Base-by-base conservation (phyloP, 805 yeast genomes). In the Saturnispora kantuleensis region DNA sequence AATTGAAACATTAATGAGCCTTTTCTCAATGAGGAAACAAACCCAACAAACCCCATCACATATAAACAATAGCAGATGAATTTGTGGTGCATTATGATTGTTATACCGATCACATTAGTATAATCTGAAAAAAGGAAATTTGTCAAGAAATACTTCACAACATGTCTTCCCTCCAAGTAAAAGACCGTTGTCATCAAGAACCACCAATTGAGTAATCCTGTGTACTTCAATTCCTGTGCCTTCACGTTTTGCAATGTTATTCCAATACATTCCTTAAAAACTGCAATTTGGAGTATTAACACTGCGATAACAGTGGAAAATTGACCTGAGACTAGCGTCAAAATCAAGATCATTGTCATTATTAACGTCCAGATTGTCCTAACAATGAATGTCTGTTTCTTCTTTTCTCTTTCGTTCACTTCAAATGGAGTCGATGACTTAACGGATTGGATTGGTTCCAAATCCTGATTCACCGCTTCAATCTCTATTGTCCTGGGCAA, bases 281-380 rank as follows among this genome's bases (percentile, higher is more conserved):
- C 86, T 45, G 88, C 73, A 29, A 84, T 70, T 64, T 93, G 96
- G 47, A 87, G 74, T 7, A 79, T 56, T 35, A 84, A 67, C 40
- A 90, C 87, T 47, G 85, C 68, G 5, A 75, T 61, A 47, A 89
- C 84, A 43, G 88, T 75, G 70, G 88, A 79, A 44, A 84, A 67
- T 59, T 89, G 97, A 35, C 98, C 98, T 9, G 89, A 76, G 28
- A 84, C 79, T 39, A 89, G 67, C 21, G 84, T 71, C 33, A 73
- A 64, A 49, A 86, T 77, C 63, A 88, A 83, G 5, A 77, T 78
- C 13, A 70, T 63, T 48, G 93, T 81, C 97, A 93, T 89, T 13
- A 93, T 87, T 55, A 93, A 63, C 0, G 97, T 84, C 97, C 97
- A 93, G 39, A 84, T 69, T 3, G 97, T 81, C 53, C 98, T 77